Evolutionary conservation across 2,329 filamentous ascomycete genomes (phyloP), one percentile per base, ranked within the genome.

Genomic region (Alternaria arborescens): DNA sequence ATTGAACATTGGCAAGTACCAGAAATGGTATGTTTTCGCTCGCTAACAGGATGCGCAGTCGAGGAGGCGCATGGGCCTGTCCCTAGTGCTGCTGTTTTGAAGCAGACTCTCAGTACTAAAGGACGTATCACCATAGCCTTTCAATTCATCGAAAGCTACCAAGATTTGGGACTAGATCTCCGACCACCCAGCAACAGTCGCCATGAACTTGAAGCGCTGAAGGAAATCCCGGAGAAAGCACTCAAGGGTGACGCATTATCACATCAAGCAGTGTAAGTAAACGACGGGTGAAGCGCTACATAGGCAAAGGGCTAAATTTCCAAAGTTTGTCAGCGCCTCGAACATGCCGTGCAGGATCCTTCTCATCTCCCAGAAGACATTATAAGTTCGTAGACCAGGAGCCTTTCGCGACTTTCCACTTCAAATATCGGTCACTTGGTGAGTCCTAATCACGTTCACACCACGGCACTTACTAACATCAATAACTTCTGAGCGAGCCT

Each of bases 211-310:
- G n/a, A 18, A 24, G 10, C 30, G 1, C 20, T 61, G 8, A n/a
- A 50, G 5, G 20, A 41, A 0, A 51, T 65, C 14, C 55, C 60
- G 8, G 64, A 64, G 18, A 61, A 64, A 30, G 58, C 48, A 20
- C n/a, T 64, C 8, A 64, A 66, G 51, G 61, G 61, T 16, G 55
- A 64, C 16, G 52, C 61, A 8, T 40, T 54, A 22, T 66, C 61
- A n/a, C 58, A 59, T 38, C 64, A 66, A 38, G 34, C 58, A 32
- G 50, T 24, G 61, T 66, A 38, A 5, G 64, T 52, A 11, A 30
- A 30, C 28, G 11, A 11, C 12, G 10, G 28, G 28, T 0, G 28
- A 30, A 11, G 28, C 28, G 28, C 28, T 11, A 11, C 11, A 11
- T 0, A 30, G 28, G 1, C 11, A 30, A 30, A 30, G 28, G 11